These are phyloP conservation scores for Coniochaeta hoffmannii DNA, from an alignment of 2,329 filamentous ascomycete genomes.

Conservation along the genomic window DNA sequence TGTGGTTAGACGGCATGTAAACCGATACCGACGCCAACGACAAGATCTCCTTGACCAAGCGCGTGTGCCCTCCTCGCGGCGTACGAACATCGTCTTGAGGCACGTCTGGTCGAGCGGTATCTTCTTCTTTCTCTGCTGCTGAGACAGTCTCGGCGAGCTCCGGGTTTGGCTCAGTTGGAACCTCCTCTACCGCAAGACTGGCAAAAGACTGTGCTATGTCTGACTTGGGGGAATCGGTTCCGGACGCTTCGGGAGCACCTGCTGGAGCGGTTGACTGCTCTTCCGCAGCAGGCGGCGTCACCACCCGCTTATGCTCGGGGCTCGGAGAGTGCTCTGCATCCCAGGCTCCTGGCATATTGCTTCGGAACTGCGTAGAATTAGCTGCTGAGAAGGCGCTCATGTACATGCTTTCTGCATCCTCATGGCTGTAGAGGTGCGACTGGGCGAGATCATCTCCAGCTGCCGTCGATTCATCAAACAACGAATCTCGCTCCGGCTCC, in stretches of 20 bases:
- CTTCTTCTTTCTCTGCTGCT: background rate
- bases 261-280: background rate
- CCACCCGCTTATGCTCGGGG: slow-evolving; percentile 4
- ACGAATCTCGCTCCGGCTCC: background rate
- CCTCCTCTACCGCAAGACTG: background rate
- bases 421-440: slow-evolving; percentile 68
- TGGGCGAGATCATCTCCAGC: slow-evolving; percentile 44
- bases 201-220: background rate
- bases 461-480: background rate
- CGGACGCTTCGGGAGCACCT: background rate
- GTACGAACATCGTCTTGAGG: slow-evolving; percentile 35
- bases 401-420: slow-evolving; percentile 82
- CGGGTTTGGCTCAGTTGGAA: background rate
- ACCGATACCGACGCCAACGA: slow-evolving; percentile 43
- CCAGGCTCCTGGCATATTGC: slow-evolving; percentile 46
- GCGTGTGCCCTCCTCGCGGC: slow-evolving; percentile 43
- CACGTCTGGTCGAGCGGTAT: slow-evolving; percentile 12
- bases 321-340: slow-evolving; percentile 26
- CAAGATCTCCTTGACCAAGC: slow-evolving; percentile 49
- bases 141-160: background rate
- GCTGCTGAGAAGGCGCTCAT: slow-evolving; percentile 62
- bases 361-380: slow-evolving; percentile 21
- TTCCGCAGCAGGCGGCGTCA: background rate
- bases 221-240: background rate
- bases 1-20: slow-evolving; percentile 44